A percentile compares a stretch with the other conserved stretches of the same genome.
Evolutionary conservation across 768 basidiomycete genomes (phyloP).

Genomic region (Royoungia palumana): DNA sequence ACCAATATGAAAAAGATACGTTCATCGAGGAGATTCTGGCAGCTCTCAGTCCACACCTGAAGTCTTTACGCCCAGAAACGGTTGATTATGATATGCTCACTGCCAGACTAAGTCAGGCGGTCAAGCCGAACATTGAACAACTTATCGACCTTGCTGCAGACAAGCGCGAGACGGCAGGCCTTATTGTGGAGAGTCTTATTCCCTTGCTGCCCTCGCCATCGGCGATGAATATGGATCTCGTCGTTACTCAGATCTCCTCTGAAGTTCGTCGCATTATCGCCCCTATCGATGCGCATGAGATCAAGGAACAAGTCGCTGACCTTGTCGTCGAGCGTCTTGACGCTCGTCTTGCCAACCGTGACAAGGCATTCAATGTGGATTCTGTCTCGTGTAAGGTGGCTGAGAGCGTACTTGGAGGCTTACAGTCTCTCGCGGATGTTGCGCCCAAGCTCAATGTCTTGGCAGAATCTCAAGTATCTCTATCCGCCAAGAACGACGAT

Average conservation of each 20-base stretch:
- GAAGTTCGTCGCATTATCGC: conserved; percentile 72
- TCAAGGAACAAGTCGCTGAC: conserved; percentile 87
- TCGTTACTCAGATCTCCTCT: conserved; percentile 57
- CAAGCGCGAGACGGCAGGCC: conserved; percentile 80
- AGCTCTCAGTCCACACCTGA: conserved; percentile 58
- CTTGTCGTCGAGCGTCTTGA: conserved; percentile 84
- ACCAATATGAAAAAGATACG: conserved; percentile 51
- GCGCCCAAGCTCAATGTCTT: conserved; percentile 40
- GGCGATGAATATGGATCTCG: conserved; percentile 49
- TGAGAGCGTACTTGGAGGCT: conserved; percentile 46
- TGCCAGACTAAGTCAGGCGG: conserved; percentile 71
- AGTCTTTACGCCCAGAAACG: conserved; percentile 57
- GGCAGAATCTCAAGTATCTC: conserved; percentile 39
- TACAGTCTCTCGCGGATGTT: conserved; percentile 43
- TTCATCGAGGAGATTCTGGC: conserved; percentile 59
- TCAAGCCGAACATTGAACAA: conserved; percentile 85
- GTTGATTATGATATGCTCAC: conserved; percentile 81
- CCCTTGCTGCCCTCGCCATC: conserved; percentile 55
- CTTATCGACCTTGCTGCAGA: conserved; percentile 87
- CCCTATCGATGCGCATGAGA: conserved; percentile 78
- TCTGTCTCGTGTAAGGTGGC: conserved; percentile 51
- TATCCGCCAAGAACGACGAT: conserved; percentile 37
- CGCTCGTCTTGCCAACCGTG: conserved; percentile 73
- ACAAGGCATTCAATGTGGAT: conserved; percentile 66
- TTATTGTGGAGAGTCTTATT: conserved; percentile 71